Conservation (phyloP, 257 asterid genomes). For the Eustoma russellianum region DNA sequence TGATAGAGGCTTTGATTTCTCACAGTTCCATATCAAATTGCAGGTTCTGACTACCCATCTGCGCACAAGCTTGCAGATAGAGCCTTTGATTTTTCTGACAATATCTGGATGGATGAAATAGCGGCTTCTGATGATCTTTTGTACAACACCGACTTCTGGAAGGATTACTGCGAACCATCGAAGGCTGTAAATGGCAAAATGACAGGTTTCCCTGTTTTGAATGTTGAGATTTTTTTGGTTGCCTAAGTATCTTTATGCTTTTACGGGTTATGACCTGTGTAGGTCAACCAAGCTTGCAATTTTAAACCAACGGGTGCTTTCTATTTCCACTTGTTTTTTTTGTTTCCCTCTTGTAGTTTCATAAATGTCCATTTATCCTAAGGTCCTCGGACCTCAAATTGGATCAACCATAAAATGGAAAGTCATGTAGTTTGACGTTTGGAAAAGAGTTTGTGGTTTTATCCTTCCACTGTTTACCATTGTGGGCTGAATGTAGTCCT, state of each 20-base stretch:
- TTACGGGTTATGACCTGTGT: too few species aligned
- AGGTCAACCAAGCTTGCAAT: too few species aligned
- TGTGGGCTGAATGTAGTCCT: too few species aligned
- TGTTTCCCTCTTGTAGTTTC: too few species aligned
- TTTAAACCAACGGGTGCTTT: too few species aligned
- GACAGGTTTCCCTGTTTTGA: constrained; percentile 27
- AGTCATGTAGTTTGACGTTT: too few species aligned
- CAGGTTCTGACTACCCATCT: constrained; percentile 28
- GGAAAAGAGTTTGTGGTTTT: not conserved
- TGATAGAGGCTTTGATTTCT: too few species aligned
- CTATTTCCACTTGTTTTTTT: too few species aligned
- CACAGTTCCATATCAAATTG: too few species aligned
- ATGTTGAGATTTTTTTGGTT: not conserved
- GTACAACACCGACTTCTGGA: constrained; percentile 23
- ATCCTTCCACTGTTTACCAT: not conserved
- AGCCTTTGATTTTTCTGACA: constrained; percentile 22
- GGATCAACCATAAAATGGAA: too few species aligned
- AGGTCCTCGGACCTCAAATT: not conserved
- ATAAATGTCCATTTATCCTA: not conserved
- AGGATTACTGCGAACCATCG: constrained; percentile 24
- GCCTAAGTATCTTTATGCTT: too few species aligned
- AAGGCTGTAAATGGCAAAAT: constrained; percentile 30
- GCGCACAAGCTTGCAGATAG: constrained; percentile 26
- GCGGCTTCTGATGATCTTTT: constrained; percentile 32
- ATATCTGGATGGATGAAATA: constrained; percentile 25